Evolutionary conservation across 495 filamentous ascomycete genomes (phyloP), one percentile per base, ranked within the genome.

Genomic region (Poronia punctata): DNA sequence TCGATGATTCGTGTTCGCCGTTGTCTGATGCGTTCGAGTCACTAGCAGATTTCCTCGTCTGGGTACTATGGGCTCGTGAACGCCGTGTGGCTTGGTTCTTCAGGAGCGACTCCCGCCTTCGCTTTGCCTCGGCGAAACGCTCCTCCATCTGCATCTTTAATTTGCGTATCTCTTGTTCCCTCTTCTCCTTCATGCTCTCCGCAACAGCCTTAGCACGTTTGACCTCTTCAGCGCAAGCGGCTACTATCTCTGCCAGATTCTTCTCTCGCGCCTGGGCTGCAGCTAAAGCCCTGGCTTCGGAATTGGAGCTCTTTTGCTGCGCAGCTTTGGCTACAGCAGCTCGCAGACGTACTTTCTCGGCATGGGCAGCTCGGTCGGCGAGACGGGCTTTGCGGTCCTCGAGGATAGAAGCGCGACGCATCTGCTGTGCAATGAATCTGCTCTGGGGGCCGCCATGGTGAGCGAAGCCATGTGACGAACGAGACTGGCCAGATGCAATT

Each of bases 221-320:
- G 33, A 98, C 92, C 62, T 98, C 92, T 56, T 89, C 90, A 37
- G 93, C 90, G 58, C 93, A 97, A 52, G 81, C 80, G 25, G 90
- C 92, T 8, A 89, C 84, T 19, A 97, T 94, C 60, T 95, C 88
- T 0, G 88, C 92, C 16, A 98, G 62, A 35, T 95, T 85, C 52
- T 85, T 84, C 68, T 97, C 87, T 27, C 93, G 78, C 14, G 89
- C 83, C 46, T 93, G 79, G 34, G 93, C 83, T 4, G 93, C 92
- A n/a, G 89, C 88, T 43, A 95, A 56, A 1, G 87, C 88, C 49
- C 83, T 67, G 64, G 92, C 86, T 61, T 96, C 87, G 46, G 79
- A 76, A 56, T 80, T 79, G 28, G 47, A 71, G 25, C 52, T 72
- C 38, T 66, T 67, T 26, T 76, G 74, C 12, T 79, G 79, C 10